Evolutionary conservation across 2,329 filamentous ascomycete species (phyloP).

Genomic region (Paradendryphiella salina): DNA sequence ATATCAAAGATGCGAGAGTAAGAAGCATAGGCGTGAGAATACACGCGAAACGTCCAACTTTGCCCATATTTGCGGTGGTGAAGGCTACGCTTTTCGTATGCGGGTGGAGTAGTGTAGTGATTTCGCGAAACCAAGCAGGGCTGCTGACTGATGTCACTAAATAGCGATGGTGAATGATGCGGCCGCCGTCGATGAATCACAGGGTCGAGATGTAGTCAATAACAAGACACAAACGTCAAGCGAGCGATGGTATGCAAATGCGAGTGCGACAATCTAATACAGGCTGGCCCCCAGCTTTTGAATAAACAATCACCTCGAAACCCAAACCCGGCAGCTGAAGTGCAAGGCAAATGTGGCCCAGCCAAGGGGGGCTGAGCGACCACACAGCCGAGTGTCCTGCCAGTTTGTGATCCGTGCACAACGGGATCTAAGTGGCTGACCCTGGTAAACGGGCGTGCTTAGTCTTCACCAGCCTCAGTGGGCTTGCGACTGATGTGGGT

Average conservation of each 20-base stretch:
- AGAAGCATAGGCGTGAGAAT: constrained; percentile 85
- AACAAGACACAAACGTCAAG: neutral
- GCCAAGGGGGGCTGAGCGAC: constrained; percentile 22
- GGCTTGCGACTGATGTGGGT: constrained; percentile 19
- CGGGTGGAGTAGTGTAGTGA: neutral
- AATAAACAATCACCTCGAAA: neutral
- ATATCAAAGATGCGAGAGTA: constrained; percentile 75
- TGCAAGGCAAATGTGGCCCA: constrained; percentile 13
- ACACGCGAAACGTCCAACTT: constrained; percentile 78
- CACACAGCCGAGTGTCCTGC: constrained; percentile 1
- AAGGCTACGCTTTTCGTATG: neutral
- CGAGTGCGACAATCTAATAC: neutral
- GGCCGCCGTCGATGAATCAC: neutral
- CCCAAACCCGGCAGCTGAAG: constrained; percentile 15
- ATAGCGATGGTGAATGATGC: constrained; percentile 3
- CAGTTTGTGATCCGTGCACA: neutral
- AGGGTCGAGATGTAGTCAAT: neutral
- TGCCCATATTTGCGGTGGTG: constrained; percentile 60
- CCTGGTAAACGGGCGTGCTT: constrained; percentile 2
- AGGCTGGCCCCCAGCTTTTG: constrained; percentile 13
- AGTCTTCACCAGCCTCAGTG: constrained; percentile 28
- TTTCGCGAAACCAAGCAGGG: constrained; percentile 7
- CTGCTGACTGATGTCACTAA: constrained; percentile 15
- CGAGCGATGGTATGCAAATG: neutral
- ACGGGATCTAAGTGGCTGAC: constrained; percentile 17